A percentile compares a stretch with the other conserved stretches of the same genome.
Conservation (phyloP, 495 filamentous ascomycete genomes). For the Penicillium riverlandense region DNA sequence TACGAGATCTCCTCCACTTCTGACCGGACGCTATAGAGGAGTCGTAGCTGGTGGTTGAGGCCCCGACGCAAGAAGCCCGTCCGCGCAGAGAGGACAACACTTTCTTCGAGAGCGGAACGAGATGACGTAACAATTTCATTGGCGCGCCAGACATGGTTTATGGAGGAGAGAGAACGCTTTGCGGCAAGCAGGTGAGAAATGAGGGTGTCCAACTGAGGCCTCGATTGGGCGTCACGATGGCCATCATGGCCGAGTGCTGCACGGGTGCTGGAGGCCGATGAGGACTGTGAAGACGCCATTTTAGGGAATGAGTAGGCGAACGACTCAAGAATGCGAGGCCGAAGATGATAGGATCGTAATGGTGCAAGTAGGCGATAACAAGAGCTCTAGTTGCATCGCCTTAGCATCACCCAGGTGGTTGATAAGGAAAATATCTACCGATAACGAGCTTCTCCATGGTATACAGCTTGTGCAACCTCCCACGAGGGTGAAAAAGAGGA, state of each 20-base stretch:
- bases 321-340: background rate
- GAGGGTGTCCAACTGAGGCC: conserved; percentile 56
- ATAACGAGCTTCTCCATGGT: no score
- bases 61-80: conserved; percentile 68
- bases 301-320: background rate
- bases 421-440: no score
- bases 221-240: conserved; percentile 7
- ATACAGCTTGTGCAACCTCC: no score
- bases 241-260: conserved; percentile 1
- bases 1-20: conserved; percentile 47
- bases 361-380: no score
- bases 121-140: conserved; percentile 78
- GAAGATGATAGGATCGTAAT: no score
- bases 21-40: conserved; percentile 62
- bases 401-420: no score
- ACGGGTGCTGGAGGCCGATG: conserved; percentile 12
- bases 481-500: no score
- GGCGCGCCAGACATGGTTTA: conserved; percentile 75
- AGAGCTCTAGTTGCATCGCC: no score
- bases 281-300: conserved; percentile 32
- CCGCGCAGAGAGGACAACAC: conserved; percentile 67
- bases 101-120: conserved; percentile 69
- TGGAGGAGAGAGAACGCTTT: conserved; percentile 85
- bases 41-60: conserved; percentile 63
- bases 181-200: conserved; percentile 78